Conservation (phyloP, 192 early-diverging fungal species). For the Coemansia sp. region DNA sequence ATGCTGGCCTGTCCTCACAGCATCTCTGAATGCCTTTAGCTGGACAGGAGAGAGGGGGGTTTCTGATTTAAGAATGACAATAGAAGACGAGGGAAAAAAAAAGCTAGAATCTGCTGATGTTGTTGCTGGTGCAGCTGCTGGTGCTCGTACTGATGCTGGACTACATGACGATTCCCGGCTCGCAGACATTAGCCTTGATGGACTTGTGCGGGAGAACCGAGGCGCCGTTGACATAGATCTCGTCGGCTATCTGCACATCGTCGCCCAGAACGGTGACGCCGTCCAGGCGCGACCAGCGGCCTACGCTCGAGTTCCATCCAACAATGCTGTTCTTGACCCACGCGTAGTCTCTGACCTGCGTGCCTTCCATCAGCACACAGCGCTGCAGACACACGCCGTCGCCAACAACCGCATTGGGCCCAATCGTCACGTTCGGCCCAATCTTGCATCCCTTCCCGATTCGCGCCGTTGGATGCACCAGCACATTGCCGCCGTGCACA, state of each 20-base stretch:
- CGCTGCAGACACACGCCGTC: conserved; percentile 92
- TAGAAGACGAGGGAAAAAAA: neutral
- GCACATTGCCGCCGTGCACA: conserved; percentile 83
- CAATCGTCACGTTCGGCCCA: conserved; percentile 96
- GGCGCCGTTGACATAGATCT: conserved; percentile 93
- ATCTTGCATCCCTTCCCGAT: conserved; percentile 96
- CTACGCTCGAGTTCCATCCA: conserved; percentile 95
- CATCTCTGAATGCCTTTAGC: no score
- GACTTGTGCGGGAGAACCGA: conserved; percentile 97
- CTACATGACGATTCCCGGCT: conserved; percentile 96
- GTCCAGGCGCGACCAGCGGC: conserved; percentile 93
- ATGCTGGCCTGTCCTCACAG: no score
- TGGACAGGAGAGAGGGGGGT: no score
- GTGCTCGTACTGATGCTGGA: neutral
- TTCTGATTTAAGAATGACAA: neutral
- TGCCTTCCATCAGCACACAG: conserved; percentile 84
- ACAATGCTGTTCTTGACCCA: conserved; percentile 91
- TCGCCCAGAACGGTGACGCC: conserved; percentile 94
- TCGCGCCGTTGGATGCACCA: conserved; percentile 87
- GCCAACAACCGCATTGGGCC: conserved; percentile 86
- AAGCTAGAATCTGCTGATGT: neutral
- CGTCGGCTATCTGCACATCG: conserved; percentile 92
- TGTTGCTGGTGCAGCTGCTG: neutral
- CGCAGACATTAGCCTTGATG: conserved; percentile 82
- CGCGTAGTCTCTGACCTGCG: conserved; percentile 82